Evolutionary conservation across 805 yeast genomes (phyloP), one percentile per base, ranked within the genome.

Genomic region (Grigorovia humatica): DNA sequence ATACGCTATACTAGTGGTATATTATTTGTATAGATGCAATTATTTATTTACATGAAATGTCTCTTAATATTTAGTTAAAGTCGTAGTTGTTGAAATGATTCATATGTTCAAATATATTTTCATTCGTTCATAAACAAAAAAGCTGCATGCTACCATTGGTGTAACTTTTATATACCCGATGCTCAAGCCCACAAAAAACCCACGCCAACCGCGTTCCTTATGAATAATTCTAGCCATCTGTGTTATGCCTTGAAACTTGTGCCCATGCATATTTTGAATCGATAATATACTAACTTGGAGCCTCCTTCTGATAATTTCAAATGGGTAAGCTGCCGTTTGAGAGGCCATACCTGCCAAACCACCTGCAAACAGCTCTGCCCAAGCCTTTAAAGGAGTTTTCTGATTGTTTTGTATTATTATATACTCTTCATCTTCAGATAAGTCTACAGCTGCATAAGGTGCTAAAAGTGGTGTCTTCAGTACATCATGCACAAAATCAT

Each of bases 71-170:
- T 32, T 32, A 32, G 15, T 5, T 13, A 32, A 32, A 32, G 9
- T 17, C 17, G 9, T 41, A 13, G 20, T 18, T 45, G 18, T 46
- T 19, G 32, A 46, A 11, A 5, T 40, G 11, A 11, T 4, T 52
- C 32, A 55, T 9, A 89, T 85, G 44, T 87, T 85, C 50, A 93
- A 68, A 50, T 74, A 67, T 59, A 72, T 71, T 71, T 93, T 93
- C 70, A 83, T 75, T 53, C 96, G 75, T 69, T 91, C 99, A 69
- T 93, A 93, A 41, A 91, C 96, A 65, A 80, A 90, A 68, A 91
- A 91, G 15, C 96, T 84, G 67, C 97, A 90, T 41, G 98, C 96
- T 62, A 83, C 91, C 99, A 93, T 93, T 9, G 99, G 99, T 18
- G 87, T 81, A 40, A 93, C 96, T 68, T 93, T 93, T 59, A 93